Conservation (phyloP, 2,329 filamentous ascomycete genomes). For the Cordyceps cateniannulata region DNA sequence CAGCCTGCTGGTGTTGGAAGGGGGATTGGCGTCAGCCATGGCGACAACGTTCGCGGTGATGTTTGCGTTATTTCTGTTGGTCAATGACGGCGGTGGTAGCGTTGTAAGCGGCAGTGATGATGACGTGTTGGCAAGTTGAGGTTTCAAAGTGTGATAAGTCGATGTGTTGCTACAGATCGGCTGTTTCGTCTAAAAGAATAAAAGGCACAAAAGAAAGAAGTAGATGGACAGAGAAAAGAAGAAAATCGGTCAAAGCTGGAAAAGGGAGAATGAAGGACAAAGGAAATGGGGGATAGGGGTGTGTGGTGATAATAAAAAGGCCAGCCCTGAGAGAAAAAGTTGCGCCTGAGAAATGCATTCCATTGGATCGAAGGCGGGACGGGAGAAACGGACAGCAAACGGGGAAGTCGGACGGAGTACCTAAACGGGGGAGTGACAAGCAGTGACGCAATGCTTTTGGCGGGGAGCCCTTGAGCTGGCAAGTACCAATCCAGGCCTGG, state of each 20-base stretch:
- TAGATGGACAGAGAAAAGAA: background rate
- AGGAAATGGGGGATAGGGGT: background rate
- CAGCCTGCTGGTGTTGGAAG: slow-evolving; percentile 28
- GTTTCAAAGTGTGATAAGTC: background rate
- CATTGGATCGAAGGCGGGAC: background rate
- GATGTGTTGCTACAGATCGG: background rate
- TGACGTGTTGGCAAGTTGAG: background rate
- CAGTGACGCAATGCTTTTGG: slow-evolving; percentile 11
- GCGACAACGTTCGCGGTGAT: background rate
- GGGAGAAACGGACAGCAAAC: background rate
- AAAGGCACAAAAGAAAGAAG: background rate
- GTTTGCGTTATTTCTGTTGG: background rate
- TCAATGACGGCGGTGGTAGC: background rate
- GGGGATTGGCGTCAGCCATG: slow-evolving; percentile 2
- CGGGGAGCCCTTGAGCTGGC: background rate
- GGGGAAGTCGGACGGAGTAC: background rate
- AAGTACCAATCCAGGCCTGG: background rate
- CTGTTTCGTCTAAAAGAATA: background rate
- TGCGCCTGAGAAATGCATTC: background rate
- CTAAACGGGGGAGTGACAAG: background rate
- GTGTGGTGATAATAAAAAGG: background rate
- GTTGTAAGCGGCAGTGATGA: background rate
- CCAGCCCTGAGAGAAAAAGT: background rate
- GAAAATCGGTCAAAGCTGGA: background rate
- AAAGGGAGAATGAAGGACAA: background rate